Evolutionary conservation across 192 early-diverging fungal genomes (phyloP).

Genomic region (Glomus cerebriforme): DNA sequence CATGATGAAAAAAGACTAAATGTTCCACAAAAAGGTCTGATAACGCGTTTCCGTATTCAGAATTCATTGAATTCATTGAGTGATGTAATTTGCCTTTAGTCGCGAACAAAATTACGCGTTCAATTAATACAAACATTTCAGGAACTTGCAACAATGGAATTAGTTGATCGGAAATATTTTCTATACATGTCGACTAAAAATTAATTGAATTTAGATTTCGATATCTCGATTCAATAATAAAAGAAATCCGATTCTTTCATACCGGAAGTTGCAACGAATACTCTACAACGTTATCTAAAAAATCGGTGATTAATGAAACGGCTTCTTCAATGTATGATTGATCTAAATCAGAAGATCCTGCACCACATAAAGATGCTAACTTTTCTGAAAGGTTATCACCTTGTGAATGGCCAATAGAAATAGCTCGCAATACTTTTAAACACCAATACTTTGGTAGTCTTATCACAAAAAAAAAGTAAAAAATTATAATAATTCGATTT

Average conservation of each 20-base stretch:
- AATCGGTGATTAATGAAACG: neutral
- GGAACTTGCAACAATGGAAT: constrained; percentile 16
- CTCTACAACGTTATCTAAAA: constrained; percentile 3
- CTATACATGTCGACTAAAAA: constrained; percentile 2
- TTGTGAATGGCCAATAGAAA: neutral
- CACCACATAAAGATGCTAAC: neutral
- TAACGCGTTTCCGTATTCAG: neutral
- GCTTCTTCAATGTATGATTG: neutral
- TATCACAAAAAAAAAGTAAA: neutral
- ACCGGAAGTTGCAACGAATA: neutral
- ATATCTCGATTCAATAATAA: neutral
- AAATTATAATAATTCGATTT: neutral
- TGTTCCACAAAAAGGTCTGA: constrained; percentile 21
- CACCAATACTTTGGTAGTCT: constrained; percentile 17
- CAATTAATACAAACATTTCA: neutral
- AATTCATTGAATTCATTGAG: neutral
- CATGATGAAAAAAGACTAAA: constrained; percentile 1
- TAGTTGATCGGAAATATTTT: constrained; percentile 22
- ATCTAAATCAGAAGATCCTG: neutral
- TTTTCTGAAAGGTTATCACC: neutral
- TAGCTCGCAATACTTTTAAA: neutral
- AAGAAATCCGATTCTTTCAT: neutral
- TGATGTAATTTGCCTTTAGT: neutral
- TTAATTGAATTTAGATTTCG: neutral
- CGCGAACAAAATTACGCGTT: constrained; percentile 14